Evolutionary conservation across 192 early-diverging fungal genomes (phyloP).

Genomic region (Entomortierella lignicola): DNA sequence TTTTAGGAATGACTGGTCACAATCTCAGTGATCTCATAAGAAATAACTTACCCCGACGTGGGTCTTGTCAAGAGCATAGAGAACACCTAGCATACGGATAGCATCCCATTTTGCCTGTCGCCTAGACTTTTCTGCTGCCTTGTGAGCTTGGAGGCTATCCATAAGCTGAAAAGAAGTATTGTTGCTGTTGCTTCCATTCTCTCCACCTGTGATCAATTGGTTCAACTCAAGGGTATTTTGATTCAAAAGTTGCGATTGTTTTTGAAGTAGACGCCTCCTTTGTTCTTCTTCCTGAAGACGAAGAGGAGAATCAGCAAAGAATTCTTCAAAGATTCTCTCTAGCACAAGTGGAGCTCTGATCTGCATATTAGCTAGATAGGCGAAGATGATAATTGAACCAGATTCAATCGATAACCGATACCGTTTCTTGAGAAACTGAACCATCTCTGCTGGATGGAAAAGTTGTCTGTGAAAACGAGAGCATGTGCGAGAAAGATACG

Average conservation of each 20-base stretch:
- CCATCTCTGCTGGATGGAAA: slow-evolving; percentile 49
- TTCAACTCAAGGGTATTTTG: slow-evolving; percentile 12
- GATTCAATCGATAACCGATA: slow-evolving; percentile 55
- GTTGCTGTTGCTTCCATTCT: not conserved
- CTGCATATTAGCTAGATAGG: slow-evolving; percentile 56
- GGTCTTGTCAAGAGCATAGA: slow-evolving; percentile 51
- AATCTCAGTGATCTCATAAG: not conserved
- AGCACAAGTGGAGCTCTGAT: slow-evolving; percentile 49
- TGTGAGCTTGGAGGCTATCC: slow-evolving; percentile 18
- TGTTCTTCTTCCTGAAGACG: slow-evolving; percentile 20
- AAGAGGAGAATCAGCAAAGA: slow-evolving; percentile 47
- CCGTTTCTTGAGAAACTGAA: slow-evolving; percentile 50
- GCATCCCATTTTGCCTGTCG: slow-evolving; percentile 47
- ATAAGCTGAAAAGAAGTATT: slow-evolving; percentile 10
- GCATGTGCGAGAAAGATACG: slow-evolving; percentile 46
- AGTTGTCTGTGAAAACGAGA: slow-evolving; percentile 31
- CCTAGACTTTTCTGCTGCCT: slow-evolving; percentile 24
- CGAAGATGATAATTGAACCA: slow-evolving; percentile 57
- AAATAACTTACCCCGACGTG: slow-evolving; percentile 40
- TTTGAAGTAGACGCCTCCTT: slow-evolving; percentile 2
- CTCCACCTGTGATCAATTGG: not conserved
- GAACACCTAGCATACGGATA: slow-evolving; percentile 48
- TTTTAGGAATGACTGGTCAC: too few relatives aligned
- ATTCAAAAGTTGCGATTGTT: slow-evolving; percentile 7
- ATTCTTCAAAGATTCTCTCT: slow-evolving; percentile 59